These are phyloP conservation scores for Tetrapisispora fleetii DNA, from an alignment of 805 yeast species.

Conservation along the genomic window DNA sequence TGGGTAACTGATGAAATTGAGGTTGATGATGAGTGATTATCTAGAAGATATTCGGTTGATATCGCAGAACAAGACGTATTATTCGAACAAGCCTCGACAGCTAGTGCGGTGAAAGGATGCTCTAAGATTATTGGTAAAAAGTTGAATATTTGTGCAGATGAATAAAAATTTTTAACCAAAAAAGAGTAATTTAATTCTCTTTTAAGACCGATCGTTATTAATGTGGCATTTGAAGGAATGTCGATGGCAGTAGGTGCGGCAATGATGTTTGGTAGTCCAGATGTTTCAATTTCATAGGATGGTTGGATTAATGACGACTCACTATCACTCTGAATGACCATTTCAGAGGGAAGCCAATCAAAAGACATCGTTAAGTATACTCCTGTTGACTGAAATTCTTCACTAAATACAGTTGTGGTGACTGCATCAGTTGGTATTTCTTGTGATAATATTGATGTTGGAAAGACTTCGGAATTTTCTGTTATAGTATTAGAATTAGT, in stretches of 20 bases:
- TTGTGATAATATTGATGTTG: neutral
- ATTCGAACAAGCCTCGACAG: neutral
- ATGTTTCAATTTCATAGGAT: conserved; percentile 7
- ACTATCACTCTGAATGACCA: neutral
- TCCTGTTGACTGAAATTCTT: neutral
- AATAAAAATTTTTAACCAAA: conserved; percentile 71
- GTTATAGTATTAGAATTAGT: neutral
- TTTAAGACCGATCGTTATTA: conserved; percentile 39
- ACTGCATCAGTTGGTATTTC: neutral
- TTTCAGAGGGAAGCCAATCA: conserved; percentile 60
- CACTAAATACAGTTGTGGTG: neutral
- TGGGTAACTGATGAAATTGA: neutral
- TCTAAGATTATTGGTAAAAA: conserved; percentile 65
- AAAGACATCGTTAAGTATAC: neutral
- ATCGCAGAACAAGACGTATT: neutral
- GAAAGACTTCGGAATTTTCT: neutral
- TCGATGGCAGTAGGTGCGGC: conserved; percentile 32
- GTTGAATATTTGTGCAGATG: conserved; percentile 59
- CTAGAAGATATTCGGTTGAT: neutral
- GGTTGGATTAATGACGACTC: conserved; percentile 38
- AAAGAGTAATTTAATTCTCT: conserved; percentile 73
- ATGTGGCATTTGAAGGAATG: conserved; percentile 25
- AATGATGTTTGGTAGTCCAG: conserved; percentile 31
- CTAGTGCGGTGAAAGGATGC: conserved; percentile 39
- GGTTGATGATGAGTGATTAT: neutral